Base-by-base conservation (phyloP, 1,284 basidiomycete genomes). In the Trichosporon faecale region DNA sequence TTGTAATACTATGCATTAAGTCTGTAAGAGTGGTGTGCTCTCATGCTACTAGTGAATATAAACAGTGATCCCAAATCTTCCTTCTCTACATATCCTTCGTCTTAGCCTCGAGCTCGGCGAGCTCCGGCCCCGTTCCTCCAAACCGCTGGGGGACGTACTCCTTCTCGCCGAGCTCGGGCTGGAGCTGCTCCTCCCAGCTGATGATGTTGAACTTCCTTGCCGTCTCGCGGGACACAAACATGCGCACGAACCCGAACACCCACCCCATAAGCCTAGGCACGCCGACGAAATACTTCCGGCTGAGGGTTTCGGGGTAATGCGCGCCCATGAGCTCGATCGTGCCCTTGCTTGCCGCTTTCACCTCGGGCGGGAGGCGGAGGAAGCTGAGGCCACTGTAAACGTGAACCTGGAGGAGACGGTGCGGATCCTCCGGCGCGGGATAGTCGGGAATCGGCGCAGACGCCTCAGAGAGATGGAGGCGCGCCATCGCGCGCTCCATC, bases 271-370 rank as follows among this genome's bases (percentile, higher is more conserved):
- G 37, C 12, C 74, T 52, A 0, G 76, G 76, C 6, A 76, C 76
- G 60, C 73, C 73, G 65, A 77, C 76, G 60, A 77, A 77, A 21
- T 76, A 71, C 66, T 77, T 77, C 55, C 76, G 70, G 2, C 65
- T 37, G 2, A 77, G 72, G 18, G 74, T 70, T 67, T 77, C 76
- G 68, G 76, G 76, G 69, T 77, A 77, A 66, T 77, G 71, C 25
- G 70, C 66, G 46, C 64, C 66, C 68, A 77, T 72, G 70, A 76
- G 66, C 18, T 71, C 68, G 55, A 77, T 77, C 7, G 72, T 73
- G 1, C 68, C 73, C 68, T 75, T 77, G 14, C 67, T 68, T 0
- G 75, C 76, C 1, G 74, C 71, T 66, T 76, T 77, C 69, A 75
- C 73, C 64, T 67, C 66, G 12, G 75, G 72, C 66, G 74, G 71